Evolutionary conservation across 169 alveolate genomes (phyloP).

Genomic region (Miamiensis avidus): DNA sequence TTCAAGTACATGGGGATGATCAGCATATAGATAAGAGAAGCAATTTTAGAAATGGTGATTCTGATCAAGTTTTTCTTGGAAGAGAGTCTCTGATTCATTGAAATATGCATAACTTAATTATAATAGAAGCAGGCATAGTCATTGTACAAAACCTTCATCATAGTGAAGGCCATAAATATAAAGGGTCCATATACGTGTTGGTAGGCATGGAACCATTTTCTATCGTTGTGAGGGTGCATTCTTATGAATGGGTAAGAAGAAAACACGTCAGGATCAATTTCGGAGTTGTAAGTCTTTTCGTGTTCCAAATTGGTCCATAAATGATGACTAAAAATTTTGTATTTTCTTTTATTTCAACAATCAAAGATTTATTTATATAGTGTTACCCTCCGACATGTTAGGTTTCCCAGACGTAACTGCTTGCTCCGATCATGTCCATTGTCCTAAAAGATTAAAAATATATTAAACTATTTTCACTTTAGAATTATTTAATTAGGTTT

Average conservation of each 20-base stretch:
- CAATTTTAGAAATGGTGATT: background rate
- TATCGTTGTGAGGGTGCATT: conserved; percentile 34
- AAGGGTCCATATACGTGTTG: conserved; percentile 42
- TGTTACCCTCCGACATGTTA: conserved; percentile 37
- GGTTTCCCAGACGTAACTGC: conserved; percentile 40
- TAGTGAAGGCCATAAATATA: background rate
- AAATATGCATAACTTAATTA: background rate
- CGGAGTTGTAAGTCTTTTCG: conserved; percentile 28
- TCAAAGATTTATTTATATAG: conserved; percentile 50
- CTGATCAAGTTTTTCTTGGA: background rate
- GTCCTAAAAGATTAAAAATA: background rate
- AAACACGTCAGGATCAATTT: conserved; percentile 49
- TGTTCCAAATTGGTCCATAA: background rate
- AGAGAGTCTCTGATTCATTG: background rate
- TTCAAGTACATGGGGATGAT: background rate
- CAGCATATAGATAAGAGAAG: background rate
- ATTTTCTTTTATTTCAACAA: conserved; percentile 35
- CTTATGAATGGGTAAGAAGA: conserved; percentile 50
- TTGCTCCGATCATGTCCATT: conserved; percentile 55
- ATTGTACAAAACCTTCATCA: background rate
- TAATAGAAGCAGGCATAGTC: background rate
- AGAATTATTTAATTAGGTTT: too few species aligned
- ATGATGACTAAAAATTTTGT: background rate
- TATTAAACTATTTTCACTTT: conserved; percentile 56
- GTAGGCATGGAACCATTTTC: conserved; percentile 37